Evolutionary conservation across 1,139 yeast species (phyloP).

Genomic region (Pichia cactophila): DNA sequence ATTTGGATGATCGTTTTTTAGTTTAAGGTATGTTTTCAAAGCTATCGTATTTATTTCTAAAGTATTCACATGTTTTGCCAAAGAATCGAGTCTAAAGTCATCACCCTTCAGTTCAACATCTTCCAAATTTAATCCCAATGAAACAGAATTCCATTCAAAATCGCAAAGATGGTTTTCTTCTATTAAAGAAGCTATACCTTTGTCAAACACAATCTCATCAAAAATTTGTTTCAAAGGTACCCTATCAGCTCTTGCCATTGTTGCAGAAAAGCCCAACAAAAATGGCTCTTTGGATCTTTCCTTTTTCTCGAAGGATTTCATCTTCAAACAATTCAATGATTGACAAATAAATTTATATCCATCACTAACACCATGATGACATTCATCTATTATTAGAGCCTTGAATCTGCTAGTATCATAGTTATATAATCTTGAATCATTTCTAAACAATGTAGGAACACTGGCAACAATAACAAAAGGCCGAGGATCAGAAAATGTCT

Average conservation of each 20-base stretch:
- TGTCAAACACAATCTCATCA: slow-evolving; percentile 70
- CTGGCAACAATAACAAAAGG: slow-evolving; percentile 61
- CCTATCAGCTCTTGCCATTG: slow-evolving; percentile 63
- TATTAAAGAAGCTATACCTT: slow-evolving; percentile 62
- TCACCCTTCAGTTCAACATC: slow-evolving; percentile 28
- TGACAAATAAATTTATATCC: slow-evolving; percentile 54
- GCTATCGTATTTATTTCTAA: slow-evolving; percentile 48
- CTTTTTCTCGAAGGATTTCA: slow-evolving; percentile 10
- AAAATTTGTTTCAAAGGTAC: slow-evolving; percentile 50
- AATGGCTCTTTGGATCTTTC: slow-evolving; percentile 30
- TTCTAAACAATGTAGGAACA: slow-evolving; percentile 54
- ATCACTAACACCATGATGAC: slow-evolving; percentile 82
- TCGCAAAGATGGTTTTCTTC: slow-evolving; percentile 62
- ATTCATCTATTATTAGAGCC: slow-evolving; percentile 80
- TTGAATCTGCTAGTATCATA: slow-evolving; percentile 57
- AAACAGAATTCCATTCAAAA: slow-evolving; percentile 55
- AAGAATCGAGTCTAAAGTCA: slow-evolving; percentile 48
- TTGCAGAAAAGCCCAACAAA: slow-evolving; percentile 84
- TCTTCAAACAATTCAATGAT: slow-evolving; percentile 45
- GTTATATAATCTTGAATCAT: slow-evolving; percentile 38
- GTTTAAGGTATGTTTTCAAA: slow-evolving; percentile 48
- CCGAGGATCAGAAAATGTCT: slow-evolving; percentile 18
- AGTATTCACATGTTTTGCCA: slow-evolving; percentile 52
- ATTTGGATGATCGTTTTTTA: slow-evolving; percentile 28
- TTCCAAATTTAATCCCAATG: slow-evolving; percentile 33